Evolutionary conservation across 116 monocot genomes (phyloP).

Genomic region (Phalaenopsis hybrid): DNA sequence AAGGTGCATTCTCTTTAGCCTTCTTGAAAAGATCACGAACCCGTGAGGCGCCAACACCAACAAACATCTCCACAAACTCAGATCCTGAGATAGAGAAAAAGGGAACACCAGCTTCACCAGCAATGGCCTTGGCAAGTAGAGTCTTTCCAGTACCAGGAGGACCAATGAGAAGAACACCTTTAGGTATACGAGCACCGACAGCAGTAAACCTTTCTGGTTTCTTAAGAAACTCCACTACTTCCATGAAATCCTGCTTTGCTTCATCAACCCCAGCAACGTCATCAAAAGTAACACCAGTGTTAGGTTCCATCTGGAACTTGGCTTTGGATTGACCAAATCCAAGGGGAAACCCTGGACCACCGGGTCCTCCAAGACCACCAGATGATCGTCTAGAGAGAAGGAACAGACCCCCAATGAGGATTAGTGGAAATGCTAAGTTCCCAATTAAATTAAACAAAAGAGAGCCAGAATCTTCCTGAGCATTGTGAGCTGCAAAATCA

Average conservation of each 20-base stretch:
- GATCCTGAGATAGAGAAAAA: constrained; percentile 55
- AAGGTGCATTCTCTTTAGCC: constrained; percentile 57
- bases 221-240: constrained; percentile 62
- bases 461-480: constrained; percentile 80
- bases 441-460: constrained; percentile 87
- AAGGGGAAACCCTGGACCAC: constrained; percentile 87
- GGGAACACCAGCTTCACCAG: constrained; percentile 63
- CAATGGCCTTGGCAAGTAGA: constrained; percentile 53
- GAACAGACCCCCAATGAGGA: constrained; percentile 88
- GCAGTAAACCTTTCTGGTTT: constrained; percentile 66
- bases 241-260: constrained; percentile 68
- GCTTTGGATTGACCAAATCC: constrained; percentile 72
- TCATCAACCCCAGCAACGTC: constrained; percentile 64
- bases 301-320: constrained; percentile 95
- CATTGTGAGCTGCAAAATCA: constrained; percentile 94
- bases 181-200: constrained; percentile 51
- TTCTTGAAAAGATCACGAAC: constrained; percentile 54
- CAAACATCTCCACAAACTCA: constrained; percentile 56
- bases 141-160: constrained; percentile 55
- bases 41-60: constrained; percentile 48
- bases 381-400: constrained; percentile 72
- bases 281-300: constrained; percentile 73
- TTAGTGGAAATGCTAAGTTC: constrained; percentile 85
- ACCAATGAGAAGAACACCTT: constrained; percentile 50
- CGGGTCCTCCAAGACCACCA: constrained; percentile 85